Evolutionary conservation across 176 grass and related monocot genomes (phyloP).

Genomic region (Eragrostis curvula): DNA sequence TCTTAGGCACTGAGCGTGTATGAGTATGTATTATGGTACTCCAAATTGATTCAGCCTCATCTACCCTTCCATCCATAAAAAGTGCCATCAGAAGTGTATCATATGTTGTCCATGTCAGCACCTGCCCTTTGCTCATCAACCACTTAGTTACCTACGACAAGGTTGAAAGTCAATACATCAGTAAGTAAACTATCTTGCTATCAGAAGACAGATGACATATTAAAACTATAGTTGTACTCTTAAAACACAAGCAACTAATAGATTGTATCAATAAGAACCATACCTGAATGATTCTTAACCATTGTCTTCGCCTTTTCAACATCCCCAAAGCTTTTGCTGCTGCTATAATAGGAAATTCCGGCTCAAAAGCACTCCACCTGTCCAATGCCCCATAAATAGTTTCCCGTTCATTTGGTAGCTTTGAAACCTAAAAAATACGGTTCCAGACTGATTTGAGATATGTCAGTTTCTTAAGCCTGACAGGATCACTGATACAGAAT

Average conservation of each 20-base stretch:
- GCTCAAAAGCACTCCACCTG: slow-evolving; percentile 90
- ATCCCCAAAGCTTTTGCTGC: slow-evolving; percentile 80
- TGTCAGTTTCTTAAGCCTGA: slow-evolving; percentile 32
- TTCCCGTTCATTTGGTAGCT: slow-evolving; percentile 77
- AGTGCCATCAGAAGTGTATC: slow-evolving; percentile 76
- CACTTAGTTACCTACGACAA: slow-evolving; percentile 80
- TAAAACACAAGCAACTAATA: not conserved
- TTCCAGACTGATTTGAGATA: slow-evolving; percentile 52
- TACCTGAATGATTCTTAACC: slow-evolving; percentile 89
- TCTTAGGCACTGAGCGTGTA: slow-evolving; percentile 81
- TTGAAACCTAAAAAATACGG: slow-evolving; percentile 71
- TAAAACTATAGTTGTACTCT: not conserved
- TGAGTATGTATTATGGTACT: slow-evolving; percentile 58
- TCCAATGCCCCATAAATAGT: slow-evolving; percentile 77
- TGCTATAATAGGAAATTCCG: slow-evolving; percentile 78
- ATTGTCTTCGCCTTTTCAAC: slow-evolving; percentile 67
- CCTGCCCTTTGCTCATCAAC: slow-evolving; percentile 92
- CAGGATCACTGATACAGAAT: not conserved
- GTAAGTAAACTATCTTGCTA: slow-evolving; percentile 14
- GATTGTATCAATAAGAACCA: not conserved
- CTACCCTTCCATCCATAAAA: slow-evolving; percentile 82
- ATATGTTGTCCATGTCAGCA: slow-evolving; percentile 81
- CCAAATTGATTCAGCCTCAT: slow-evolving; percentile 72
- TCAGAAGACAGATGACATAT: not conserved
- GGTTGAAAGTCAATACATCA: not conserved